These are phyloP conservation scores for Coniferiporia weirii DNA, from an alignment of 1,284 basidiomycete genomes.

Conservation along the genomic window DNA sequence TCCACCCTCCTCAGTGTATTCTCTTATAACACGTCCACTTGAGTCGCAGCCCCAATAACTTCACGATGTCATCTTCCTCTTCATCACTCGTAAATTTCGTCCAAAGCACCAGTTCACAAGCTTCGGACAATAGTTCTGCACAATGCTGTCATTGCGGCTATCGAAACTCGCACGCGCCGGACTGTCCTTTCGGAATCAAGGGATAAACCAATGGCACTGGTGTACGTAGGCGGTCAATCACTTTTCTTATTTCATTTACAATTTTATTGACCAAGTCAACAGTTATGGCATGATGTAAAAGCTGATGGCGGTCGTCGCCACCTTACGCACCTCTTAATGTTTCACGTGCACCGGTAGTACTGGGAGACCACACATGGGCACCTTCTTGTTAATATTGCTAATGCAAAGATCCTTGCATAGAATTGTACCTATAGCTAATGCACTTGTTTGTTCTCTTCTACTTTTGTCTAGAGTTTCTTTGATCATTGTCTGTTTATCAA, in stretches of 20 bases:
- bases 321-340: too few relatives aligned
- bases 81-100: neutral
- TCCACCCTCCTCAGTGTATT: neutral
- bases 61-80: neutral
- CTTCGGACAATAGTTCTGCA: slow-evolving; percentile 41
- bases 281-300: neutral
- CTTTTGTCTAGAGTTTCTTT: too few relatives aligned
- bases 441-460: too few relatives aligned
- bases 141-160: slow-evolving; percentile 74
- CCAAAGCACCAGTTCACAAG: neutral
- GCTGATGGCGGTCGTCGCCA: neutral
- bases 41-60: neutral
- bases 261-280: neutral
- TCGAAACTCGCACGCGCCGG: slow-evolving; percentile 57
- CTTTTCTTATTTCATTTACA: too few relatives aligned
- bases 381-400: too few relatives aligned
- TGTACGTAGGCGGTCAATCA: too few relatives aligned
- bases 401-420: too few relatives aligned
- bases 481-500: too few relatives aligned
- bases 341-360: too few relatives aligned
- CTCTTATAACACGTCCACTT: neutral
- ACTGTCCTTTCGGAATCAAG: slow-evolving; percentile 53
- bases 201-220: neutral
- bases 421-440: too few relatives aligned
- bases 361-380: too few relatives aligned